Conservation (phyloP, 106 monocot species). For the Apostasia shenzhenica region DNA sequence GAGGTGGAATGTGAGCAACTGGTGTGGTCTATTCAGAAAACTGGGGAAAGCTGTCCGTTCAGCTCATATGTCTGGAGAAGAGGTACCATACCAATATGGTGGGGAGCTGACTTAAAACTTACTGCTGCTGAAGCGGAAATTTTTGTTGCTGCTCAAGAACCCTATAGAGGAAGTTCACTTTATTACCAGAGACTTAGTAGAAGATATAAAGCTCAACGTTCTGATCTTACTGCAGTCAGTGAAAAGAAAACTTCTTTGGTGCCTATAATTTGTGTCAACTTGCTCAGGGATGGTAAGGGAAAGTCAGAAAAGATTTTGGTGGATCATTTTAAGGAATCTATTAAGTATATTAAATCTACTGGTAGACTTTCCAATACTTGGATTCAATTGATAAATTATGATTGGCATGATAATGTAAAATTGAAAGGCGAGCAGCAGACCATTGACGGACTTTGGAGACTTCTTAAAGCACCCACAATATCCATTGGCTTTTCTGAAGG, state of each 20-base stretch:
- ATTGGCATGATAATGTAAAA: conserved; percentile 96
- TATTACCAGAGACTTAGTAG: conserved; percentile 86
- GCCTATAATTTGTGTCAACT: conserved; percentile 90
- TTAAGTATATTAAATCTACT: conserved; percentile 49
- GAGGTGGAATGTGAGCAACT: conserved; percentile 99
- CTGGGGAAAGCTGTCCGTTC: conserved; percentile 55
- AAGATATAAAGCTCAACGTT: conserved; percentile 61
- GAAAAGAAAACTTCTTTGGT: conserved; percentile 69
- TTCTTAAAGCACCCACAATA: conserved; percentile 71
- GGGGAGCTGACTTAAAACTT: conserved; percentile 93
- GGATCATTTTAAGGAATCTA: conserved; percentile 72
- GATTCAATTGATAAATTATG: conserved; percentile 93
- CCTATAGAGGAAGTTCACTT: conserved; percentile 70
- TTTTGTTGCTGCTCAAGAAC: conserved; percentile 82
- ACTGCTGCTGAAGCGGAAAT: conserved; percentile 94
- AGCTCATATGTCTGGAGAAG: conserved; percentile 89
- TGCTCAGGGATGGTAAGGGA: conserved; percentile 75
- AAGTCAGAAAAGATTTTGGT: conserved; percentile 83
- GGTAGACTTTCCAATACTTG: conserved; percentile 56
- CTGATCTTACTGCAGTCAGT: conserved; percentile 26
- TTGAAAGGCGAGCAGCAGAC: conserved; percentile 80
- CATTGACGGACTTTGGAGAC: conserved; percentile 85
- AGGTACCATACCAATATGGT: conserved; percentile 98
- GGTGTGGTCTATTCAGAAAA: conserved; percentile 57
- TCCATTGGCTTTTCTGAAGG: conserved; percentile 85